Percentiles rank a stretch among this genome's conserved stretches.
These are phyloP conservation scores for Rhodomyrtus tomentosa DNA, from an alignment of 345 rosid genomes.

Conservation along the genomic window DNA sequence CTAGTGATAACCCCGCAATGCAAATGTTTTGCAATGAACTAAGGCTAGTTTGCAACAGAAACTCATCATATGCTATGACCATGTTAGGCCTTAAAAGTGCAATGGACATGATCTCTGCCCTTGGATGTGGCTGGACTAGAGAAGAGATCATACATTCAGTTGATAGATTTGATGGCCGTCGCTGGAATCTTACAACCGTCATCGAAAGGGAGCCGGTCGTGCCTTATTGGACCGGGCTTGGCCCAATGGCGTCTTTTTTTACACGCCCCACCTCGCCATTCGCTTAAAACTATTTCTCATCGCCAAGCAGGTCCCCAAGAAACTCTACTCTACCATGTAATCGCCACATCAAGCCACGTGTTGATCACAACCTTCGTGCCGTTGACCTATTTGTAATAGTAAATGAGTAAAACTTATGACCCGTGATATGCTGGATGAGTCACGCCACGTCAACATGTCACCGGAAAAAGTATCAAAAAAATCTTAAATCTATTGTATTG, in stretches of 20 bases:
- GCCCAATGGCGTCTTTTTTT: background rate
- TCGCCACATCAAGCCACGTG: background rate
- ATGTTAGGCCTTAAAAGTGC: background rate
- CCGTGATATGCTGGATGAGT: background rate
- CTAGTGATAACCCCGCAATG: constrained; percentile 8
- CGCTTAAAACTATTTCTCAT: no score
- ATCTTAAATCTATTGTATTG: no score
- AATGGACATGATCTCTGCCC: background rate
- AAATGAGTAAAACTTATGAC: background rate
- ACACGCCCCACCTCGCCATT: background rate
- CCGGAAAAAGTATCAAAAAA: no score
- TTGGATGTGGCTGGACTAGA: background rate
- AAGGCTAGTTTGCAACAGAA: background rate
- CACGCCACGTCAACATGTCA: background rate
- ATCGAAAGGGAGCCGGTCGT: background rate
- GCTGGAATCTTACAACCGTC: background rate
- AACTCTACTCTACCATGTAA: background rate
- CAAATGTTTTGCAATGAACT: background rate
- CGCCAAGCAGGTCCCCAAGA: background rate
- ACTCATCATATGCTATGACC: background rate
- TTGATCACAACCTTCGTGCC: background rate
- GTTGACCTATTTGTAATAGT: background rate
- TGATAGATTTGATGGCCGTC: background rate
- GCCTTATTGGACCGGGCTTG: background rate
- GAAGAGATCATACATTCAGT: background rate